Percentiles rank a stretch among this genome's conserved stretches.
Conservation (phyloP, 768 basidiomycete genomes). For the Podaxis sp. region DNA sequence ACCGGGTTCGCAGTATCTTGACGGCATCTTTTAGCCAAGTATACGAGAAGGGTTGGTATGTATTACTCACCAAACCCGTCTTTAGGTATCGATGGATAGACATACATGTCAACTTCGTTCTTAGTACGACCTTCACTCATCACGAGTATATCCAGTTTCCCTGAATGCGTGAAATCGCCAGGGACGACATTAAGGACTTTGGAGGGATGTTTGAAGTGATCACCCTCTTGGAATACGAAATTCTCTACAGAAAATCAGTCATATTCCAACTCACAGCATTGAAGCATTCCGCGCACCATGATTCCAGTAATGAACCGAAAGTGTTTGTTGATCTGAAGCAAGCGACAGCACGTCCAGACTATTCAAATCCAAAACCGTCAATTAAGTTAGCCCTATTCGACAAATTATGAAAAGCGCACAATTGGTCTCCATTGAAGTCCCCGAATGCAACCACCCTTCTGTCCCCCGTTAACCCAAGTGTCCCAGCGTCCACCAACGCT, state of each 20-base stretch:
- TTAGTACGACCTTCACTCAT: conserved; percentile 63
- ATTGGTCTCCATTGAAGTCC: conserved; percentile 95
- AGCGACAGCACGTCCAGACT: conserved; percentile 85
- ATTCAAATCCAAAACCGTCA: background rate
- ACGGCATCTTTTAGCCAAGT: background rate
- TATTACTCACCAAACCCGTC: conserved; percentile 64
- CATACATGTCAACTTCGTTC: conserved; percentile 58
- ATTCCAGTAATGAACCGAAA: conserved; percentile 82
- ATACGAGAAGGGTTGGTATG: background rate
- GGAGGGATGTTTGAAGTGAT: conserved; percentile 52
- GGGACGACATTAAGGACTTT: conserved; percentile 83
- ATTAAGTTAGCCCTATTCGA: background rate
- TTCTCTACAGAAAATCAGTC: conserved; percentile 40
- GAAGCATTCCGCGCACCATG: conserved; percentile 52
- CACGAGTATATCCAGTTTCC: conserved; percentile 85
- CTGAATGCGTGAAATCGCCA: conserved; percentile 92
- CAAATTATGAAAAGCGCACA: conserved; percentile 51
- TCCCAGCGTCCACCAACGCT: conserved; percentile 75
- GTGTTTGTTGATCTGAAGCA: conserved; percentile 68
- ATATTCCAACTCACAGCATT: background rate
- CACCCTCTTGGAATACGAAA: conserved; percentile 54
- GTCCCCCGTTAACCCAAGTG: conserved; percentile 72
- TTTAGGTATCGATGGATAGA: conserved; percentile 65
- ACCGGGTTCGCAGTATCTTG: conserved; percentile 46
- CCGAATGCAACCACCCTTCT: conserved; percentile 86